Conservation (phyloP, 2,329 filamentous ascomycete species). For the Coniochaeta hoffmannii region DNA sequence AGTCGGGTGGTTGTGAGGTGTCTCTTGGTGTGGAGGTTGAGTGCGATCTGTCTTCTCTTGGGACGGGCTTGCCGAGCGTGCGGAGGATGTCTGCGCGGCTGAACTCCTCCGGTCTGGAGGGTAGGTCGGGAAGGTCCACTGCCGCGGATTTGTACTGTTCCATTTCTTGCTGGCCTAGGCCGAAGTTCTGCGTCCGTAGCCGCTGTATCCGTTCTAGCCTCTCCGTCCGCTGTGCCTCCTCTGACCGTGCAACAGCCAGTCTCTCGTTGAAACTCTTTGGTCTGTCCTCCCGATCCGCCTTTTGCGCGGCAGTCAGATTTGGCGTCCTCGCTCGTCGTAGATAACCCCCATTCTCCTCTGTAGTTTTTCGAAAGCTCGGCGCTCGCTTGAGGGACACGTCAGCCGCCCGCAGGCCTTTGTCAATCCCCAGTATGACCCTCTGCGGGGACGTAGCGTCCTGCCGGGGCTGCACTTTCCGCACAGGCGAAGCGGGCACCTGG, state of each 20-base stretch:
- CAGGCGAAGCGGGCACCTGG: constrained; percentile 70
- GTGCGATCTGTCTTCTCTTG: constrained; percentile 11
- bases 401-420: constrained; percentile 73
- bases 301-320: constrained; percentile 19
- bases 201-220: constrained; percentile 44
- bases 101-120: constrained; percentile 43
- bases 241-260: constrained; percentile 60
- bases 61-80: constrained; percentile 14
- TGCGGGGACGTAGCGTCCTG: constrained; percentile 62
- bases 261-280: constrained; percentile 73
- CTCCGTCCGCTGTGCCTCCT: constrained; percentile 45
- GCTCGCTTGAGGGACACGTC: constrained; percentile 81
- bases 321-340: constrained; percentile 36
- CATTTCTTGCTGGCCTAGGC: constrained; percentile 50
- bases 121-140: constrained; percentile 43
- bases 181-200: constrained; percentile 48
- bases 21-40: constrained; percentile 4
- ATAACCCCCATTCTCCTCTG: constrained; percentile 29
- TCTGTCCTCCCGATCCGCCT: constrained; percentile 19
- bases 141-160: constrained; percentile 52
- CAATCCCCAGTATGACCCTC: constrained; percentile 75
- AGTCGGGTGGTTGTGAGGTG: constrained; percentile 3
- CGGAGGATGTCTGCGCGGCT: constrained; percentile 57
- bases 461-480: constrained; percentile 47
- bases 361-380: constrained; percentile 35